A percentile compares a stretch with the other conserved stretches of the same genome.
These are phyloP conservation scores for Aspergillus floridensis DNA, from an alignment of 2,329 filamentous ascomycete genomes.

Conservation along the genomic window DNA sequence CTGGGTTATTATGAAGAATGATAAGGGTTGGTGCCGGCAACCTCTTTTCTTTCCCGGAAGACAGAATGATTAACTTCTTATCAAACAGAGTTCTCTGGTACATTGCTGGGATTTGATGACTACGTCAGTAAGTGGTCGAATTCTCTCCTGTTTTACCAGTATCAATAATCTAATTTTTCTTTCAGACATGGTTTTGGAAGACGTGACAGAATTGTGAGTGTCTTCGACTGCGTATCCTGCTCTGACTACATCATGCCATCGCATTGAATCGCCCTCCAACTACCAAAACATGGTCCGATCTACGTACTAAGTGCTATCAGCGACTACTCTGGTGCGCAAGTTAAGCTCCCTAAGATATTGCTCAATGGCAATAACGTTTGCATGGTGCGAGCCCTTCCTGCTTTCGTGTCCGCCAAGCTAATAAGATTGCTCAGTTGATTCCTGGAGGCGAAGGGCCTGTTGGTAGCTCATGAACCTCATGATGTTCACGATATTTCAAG, in stretches of 20 bases:
- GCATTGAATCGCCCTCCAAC: not conserved
- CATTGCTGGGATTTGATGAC: conserved; percentile 93
- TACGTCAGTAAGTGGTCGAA: conserved; percentile 84
- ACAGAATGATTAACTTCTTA: conserved; percentile 13
- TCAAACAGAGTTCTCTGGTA: conserved; percentile 83
- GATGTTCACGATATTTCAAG: conserved; percentile 13
- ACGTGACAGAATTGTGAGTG: conserved; percentile 90
- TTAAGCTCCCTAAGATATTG: conserved; percentile 88
- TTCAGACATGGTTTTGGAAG: conserved; percentile 94
- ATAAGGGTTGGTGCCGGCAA: conserved; percentile 68
- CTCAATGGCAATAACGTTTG: conserved; percentile 98
- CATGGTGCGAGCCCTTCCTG: conserved; percentile 66
- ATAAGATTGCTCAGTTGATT: conserved; percentile 58
- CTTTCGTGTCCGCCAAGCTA: not conserved
- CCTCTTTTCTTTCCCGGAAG: not conserved
- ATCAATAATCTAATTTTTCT: conserved; percentile 19
- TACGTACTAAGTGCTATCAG: conserved; percentile 48
- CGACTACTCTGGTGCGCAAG: conserved; percentile 84
- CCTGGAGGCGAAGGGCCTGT: conserved; percentile 72
- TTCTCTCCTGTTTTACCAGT: conserved; percentile 1
- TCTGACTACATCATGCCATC: conserved; percentile 6
- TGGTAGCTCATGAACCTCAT: conserved; percentile 26
- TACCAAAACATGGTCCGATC: not conserved
- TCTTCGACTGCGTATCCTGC: not conserved
- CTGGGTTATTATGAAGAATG: conserved; percentile 99